Percentiles rank a stretch among this genome's conserved stretches.
These are phyloP conservation scores for Pyrenopolyporus hunteri DNA, from an alignment of 495 filamentous ascomycete species.

Conservation along the genomic window DNA sequence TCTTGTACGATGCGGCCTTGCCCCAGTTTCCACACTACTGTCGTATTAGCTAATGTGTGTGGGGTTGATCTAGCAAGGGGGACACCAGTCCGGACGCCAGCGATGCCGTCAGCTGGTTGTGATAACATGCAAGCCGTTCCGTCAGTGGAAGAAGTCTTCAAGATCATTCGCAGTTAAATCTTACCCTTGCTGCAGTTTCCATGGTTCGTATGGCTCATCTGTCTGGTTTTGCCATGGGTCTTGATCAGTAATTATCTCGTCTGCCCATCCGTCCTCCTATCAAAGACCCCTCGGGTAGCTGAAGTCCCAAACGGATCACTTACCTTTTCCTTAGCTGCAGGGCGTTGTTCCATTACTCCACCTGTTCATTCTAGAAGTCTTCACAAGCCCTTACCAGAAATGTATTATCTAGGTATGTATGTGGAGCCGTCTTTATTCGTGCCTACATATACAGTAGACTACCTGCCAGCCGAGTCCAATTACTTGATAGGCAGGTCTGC, in stretches of 20 bases:
- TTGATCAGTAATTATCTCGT: not conserved
- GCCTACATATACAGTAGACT: not conserved
- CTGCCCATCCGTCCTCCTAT: not conserved
- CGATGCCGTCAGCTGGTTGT: conserved; percentile 12
- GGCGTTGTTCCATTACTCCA: conserved; percentile 6
- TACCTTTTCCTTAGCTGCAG: conserved; percentile 22
- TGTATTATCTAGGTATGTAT: not conserved
- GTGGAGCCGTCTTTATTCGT: not conserved
- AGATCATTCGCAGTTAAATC: not conserved
- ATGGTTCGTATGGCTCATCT: no score
- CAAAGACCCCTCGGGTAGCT: conserved; percentile 3
- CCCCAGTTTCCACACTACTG: not conserved
- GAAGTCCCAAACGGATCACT: conserved; percentile 4
- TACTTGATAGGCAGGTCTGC: not conserved
- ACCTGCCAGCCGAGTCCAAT: not conserved
- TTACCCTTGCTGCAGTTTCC: no score
- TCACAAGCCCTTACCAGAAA: not conserved
- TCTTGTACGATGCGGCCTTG: conserved; percentile 15
- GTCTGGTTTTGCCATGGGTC: not conserved
- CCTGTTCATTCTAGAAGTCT: conserved; percentile 20
- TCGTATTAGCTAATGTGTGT: conserved; percentile 3
- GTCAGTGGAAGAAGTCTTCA: not conserved
- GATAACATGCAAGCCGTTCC: not conserved
- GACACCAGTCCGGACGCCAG: not conserved
- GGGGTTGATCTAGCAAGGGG: not conserved